phyloP scores from a whole-genome alignment of 495 filamentous ascomycete species.

The Podospora comata region DNA sequence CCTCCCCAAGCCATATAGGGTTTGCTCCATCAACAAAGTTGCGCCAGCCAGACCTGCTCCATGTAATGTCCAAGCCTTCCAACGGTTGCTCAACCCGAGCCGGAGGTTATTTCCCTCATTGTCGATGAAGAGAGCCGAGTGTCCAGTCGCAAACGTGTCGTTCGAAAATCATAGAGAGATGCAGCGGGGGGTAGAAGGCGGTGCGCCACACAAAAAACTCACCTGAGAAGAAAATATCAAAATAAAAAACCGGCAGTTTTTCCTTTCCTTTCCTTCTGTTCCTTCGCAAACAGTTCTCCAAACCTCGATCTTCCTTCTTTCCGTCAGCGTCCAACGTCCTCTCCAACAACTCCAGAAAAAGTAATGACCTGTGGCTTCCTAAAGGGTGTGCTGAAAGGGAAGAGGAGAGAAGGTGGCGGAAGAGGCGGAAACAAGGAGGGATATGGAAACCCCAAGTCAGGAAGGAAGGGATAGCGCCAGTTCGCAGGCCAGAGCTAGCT shows the following conservation, averaged over 20 bases:
- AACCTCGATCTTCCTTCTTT: conserved; percentile 19
- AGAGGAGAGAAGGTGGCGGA: conserved; percentile 29
- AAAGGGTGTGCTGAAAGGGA: conserved; percentile 18
- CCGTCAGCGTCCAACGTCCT: conserved; percentile 28
- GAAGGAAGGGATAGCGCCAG: conserved; percentile 30
- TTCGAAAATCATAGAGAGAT: neutral
- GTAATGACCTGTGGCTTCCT: conserved; percentile 17
- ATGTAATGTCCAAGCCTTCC: neutral
- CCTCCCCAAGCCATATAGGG: neutral
- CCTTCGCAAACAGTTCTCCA: conserved; percentile 7
- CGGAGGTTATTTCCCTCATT: neutral
- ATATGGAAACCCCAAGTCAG: conserved; percentile 15
- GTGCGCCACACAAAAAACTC: conserved; percentile 4
- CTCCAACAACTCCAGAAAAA: conserved; percentile 37
- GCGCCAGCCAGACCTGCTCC: neutral
- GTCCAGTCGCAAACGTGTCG: conserved; percentile 4
- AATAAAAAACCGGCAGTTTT: neutral
- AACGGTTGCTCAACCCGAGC: neutral
- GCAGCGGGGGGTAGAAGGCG: neutral
- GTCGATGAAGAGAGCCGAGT: neutral
- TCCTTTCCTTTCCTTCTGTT: neutral
- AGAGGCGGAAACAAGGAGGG: conserved; percentile 29
- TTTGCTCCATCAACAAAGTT: neutral
- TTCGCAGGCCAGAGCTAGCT: conserved; percentile 13
- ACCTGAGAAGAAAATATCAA: neutral